These are phyloP conservation scores for Ganoderma sinense DNA, from an alignment of 1,284 basidiomycete genomes.

Conservation along the genomic window DNA sequence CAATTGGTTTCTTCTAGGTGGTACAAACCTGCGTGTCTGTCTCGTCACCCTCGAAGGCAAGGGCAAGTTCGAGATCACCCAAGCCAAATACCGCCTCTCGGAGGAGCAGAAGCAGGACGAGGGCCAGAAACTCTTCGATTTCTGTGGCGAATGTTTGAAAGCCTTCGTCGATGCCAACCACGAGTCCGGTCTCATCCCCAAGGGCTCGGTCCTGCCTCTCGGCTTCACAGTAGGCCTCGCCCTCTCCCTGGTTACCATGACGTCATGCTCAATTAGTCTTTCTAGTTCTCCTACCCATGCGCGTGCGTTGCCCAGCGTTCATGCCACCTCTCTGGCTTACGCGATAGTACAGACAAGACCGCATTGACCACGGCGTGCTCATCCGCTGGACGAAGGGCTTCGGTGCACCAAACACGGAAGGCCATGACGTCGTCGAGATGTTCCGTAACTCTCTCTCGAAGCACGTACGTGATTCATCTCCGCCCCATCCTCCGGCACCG, in stretches of 20 bases:
- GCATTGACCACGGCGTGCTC: constrained; percentile 94
- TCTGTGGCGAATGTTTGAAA: constrained; percentile 94
- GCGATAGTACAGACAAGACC: constrained; percentile 72
- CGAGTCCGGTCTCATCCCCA: constrained; percentile 65
- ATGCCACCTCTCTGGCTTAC: constrained; percentile 3
- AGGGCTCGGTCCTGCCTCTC: constrained; percentile 82
- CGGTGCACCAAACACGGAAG: constrained; percentile 92
- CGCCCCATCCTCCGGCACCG: constrained; percentile 1
- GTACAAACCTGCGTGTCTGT: constrained; percentile 97
- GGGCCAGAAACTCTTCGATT: constrained; percentile 94
- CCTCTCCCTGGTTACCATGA: neutral
- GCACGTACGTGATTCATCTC: constrained; percentile 55
- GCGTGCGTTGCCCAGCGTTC: constrained; percentile 55
- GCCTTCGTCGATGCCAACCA: constrained; percentile 88
- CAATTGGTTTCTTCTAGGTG: constrained; percentile 54
- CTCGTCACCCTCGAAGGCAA: constrained; percentile 91
- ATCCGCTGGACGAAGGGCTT: constrained; percentile 99
- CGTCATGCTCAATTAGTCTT: neutral
- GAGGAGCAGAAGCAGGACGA: constrained; percentile 99
- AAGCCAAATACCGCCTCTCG: constrained; percentile 95
- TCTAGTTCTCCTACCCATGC: constrained; percentile 95
- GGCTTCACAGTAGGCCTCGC: constrained; percentile 87
- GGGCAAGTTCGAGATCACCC: constrained; percentile 97
- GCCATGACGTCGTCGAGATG: constrained; percentile 92
- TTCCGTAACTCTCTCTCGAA: constrained; percentile 85